Percentiles rank a stretch among this genome's conserved stretches.
phyloP scores from a whole-genome alignment of 1,139 yeast species.

The Sugiyamaella castrensis region DNA sequence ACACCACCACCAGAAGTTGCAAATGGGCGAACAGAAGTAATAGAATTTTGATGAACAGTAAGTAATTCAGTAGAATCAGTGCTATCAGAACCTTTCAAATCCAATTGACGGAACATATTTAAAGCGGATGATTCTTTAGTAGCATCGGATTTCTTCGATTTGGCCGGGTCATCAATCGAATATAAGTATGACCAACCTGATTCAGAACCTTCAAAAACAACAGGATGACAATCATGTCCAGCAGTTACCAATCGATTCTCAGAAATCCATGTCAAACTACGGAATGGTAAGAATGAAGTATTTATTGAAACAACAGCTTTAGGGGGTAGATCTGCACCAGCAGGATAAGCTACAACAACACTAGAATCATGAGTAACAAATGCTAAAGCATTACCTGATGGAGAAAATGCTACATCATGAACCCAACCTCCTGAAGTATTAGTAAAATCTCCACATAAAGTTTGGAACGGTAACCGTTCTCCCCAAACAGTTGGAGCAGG shows the following conservation, averaged over 20 bases:
- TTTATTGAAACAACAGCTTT: conserved; percentile 47
- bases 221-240: conserved; percentile 91
- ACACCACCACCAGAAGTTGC: conserved; percentile 43
- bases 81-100: conserved; percentile 75
- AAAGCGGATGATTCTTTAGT: conserved; percentile 78
- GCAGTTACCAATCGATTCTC: conserved; percentile 75
- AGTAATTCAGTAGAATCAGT: conserved; percentile 53
- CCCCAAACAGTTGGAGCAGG: conserved; percentile 91
- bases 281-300: conserved; percentile 82
- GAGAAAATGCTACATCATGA: conserved; percentile 85
- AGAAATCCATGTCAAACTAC: conserved; percentile 63
- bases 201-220: conserved; percentile 71
- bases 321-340: conserved; percentile 62
- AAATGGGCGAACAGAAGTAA: conserved; percentile 60
- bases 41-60: conserved; percentile 90
- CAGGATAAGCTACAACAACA: conserved; percentile 71
- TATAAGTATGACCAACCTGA: conserved; percentile 64
- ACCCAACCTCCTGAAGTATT: conserved; percentile 85
- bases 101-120: conserved; percentile 94
- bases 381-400: conserved; percentile 73
- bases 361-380: conserved; percentile 79
- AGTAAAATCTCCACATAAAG: conserved; percentile 81
- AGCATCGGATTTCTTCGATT: conserved; percentile 49
- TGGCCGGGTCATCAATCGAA: conserved; percentile 59
- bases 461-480: conserved; percentile 90